Percentiles rank a stretch among this genome's conserved stretches.
Evolutionary conservation across 306 rosid genomes (phyloP).

Genomic region (Carpinus fangiana): DNA sequence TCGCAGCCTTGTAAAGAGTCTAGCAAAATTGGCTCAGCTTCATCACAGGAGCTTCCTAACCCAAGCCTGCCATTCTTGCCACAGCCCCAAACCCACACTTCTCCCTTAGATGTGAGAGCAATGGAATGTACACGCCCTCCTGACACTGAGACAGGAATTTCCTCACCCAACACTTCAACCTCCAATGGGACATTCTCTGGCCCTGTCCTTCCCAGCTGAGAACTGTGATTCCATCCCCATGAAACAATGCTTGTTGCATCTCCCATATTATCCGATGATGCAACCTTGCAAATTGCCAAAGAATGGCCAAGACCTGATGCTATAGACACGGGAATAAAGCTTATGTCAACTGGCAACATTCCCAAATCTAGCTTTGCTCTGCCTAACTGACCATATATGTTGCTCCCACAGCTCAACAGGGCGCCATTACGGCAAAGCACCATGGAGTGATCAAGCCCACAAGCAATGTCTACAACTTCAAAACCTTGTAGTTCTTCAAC

Average conservation of each 20-base stretch:
- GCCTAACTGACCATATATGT: conserved; percentile 77
- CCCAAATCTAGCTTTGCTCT: conserved; percentile 63
- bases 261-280: conserved; percentile 35
- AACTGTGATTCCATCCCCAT: conserved; percentile 90
- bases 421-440: conserved; percentile 69
- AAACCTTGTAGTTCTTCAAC: conserved; percentile 55
- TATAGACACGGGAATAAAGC: conserved; percentile 45
- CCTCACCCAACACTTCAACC: conserved; percentile 61
- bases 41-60: conserved; percentile 67
- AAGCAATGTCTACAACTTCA: conserved; percentile 72
- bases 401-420: conserved; percentile 83
- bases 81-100: conserved; percentile 89
- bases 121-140: conserved; percentile 92
- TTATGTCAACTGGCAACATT: conserved; percentile 63
- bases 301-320: conserved; percentile 94
- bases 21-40: conserved; percentile 64
- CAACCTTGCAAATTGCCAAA: conserved; percentile 66
- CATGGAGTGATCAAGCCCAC: conserved; percentile 96
- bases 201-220: conserved; percentile 85
- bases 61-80: conserved; percentile 92
- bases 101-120: conserved; percentile 65
- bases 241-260: conserved; percentile 51
- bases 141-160: conserved; percentile 59
- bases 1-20: conserved; percentile 62
- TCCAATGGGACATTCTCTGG: conserved; percentile 46